These are phyloP conservation scores for Leccinum ambiguum DNA, from an alignment of 1,284 basidiomycete genomes.

Conservation along the genomic window DNA sequence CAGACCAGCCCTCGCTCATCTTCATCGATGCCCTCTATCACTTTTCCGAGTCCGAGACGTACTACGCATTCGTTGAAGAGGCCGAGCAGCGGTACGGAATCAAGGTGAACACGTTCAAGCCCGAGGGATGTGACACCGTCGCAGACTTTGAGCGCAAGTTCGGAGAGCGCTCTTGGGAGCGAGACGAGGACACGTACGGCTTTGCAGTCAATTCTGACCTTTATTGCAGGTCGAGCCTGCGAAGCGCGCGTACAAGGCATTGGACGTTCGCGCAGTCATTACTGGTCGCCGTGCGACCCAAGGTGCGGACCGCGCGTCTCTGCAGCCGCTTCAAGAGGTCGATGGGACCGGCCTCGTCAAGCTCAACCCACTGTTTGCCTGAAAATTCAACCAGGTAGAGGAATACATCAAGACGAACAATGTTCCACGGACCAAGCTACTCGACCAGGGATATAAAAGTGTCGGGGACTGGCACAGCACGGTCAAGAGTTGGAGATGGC, in stretches of 20 bases:
- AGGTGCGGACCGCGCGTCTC: conserved; percentile 81
- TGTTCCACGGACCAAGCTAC: conserved; percentile 88
- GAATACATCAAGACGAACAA: conserved; percentile 83
- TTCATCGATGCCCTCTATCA: conserved; percentile 98
- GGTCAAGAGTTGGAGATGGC: conserved; percentile 60
- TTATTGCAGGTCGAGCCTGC: conserved; percentile 84
- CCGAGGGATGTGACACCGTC: conserved; percentile 67
- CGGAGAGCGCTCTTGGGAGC: conserved; percentile 87
- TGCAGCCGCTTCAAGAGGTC: conserved; percentile 82
- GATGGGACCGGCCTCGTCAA: conserved; percentile 93
- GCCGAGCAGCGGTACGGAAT: conserved; percentile 78
- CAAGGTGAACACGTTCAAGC: conserved; percentile 78
- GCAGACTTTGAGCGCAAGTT: conserved; percentile 82
- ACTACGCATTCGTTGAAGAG: conserved; percentile 77
- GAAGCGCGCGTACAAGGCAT: conserved; percentile 81
- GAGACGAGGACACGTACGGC: conserved; percentile 88
- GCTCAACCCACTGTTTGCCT: conserved; percentile 91
- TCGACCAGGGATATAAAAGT: conserved; percentile 91
- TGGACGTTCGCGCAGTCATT: conserved; percentile 87
- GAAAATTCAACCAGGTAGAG: conserved; percentile 87
- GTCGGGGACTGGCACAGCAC: conserved; percentile 99
- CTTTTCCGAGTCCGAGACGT: conserved; percentile 76
- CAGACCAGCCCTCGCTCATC: conserved; percentile 64
- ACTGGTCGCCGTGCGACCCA: conserved; percentile 94
- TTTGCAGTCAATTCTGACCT: conserved; percentile 65